Percentiles rank a stretch among this genome's conserved stretches.
Evolutionary conservation across 306 rosid genomes (phyloP).

Genomic region (Vachellia pachyceras): DNA sequence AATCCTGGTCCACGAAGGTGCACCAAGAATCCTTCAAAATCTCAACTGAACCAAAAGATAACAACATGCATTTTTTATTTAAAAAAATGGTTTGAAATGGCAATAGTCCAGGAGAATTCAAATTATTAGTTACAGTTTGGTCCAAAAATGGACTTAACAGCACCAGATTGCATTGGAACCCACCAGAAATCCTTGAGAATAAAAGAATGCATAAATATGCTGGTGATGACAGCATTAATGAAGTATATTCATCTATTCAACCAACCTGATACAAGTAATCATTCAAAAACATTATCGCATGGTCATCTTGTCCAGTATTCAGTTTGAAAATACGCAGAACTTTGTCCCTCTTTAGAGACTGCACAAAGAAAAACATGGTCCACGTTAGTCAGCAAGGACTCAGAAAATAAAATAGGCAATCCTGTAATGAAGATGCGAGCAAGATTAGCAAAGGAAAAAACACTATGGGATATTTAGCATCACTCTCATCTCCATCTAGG

Average conservation of each 20-base stretch:
- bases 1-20: conserved; percentile 27
- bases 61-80: background rate
- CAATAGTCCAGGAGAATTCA: conserved; percentile 17
- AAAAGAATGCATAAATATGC: background rate
- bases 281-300: conserved; percentile 83
- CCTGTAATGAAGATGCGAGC: background rate
- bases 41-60: conserved; percentile 19
- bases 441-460: background rate
- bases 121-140: conserved; percentile 20
- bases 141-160: conserved; percentile 2
- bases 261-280: conserved; percentile 84
- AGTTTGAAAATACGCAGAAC: conserved; percentile 80
- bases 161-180: conserved; percentile 26
- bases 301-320: conserved; percentile 92
- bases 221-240: background rate
- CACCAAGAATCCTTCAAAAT: conserved; percentile 36
- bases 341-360: conserved; percentile 85
- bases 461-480: background rate
- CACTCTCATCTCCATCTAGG: background rate
- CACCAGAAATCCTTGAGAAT: conserved; percentile 12
- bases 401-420: background rate
- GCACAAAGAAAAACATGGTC: conserved; percentile 38
- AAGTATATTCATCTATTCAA: conserved; percentile 19
- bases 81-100: conserved; percentile 4
- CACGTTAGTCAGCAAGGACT: conserved; percentile 18